Evolutionary conservation across 306 rosid species (phyloP).

Genomic region (Malus domestica): DNA sequence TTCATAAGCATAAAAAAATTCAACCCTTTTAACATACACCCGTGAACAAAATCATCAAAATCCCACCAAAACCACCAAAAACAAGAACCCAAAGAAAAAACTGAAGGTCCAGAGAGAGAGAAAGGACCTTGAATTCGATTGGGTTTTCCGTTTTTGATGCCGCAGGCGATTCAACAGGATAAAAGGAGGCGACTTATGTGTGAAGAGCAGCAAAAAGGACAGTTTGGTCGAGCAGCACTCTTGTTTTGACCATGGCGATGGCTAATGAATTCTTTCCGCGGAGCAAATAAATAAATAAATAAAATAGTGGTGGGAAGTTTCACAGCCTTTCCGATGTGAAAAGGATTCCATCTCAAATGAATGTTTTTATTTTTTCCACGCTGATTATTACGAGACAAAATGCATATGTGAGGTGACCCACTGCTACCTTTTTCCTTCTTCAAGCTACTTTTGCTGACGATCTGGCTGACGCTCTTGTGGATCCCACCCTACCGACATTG

Average conservation of each 20-base stretch:
- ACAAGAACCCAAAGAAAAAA: background rate
- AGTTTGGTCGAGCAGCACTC: constrained; percentile 1
- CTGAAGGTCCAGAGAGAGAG: background rate
- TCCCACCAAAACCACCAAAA: background rate
- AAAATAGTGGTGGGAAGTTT: background rate
- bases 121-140: background rate
- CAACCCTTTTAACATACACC: background rate
- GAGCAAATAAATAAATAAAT: background rate
- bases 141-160: background rate
- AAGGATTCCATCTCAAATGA: too few species aligned
- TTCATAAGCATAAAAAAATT: background rate
- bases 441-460: background rate
- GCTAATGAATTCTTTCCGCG: background rate
- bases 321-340: background rate
- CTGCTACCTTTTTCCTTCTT: background rate
- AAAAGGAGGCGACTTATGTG: background rate
- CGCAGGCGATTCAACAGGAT: background rate
- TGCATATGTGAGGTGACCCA: background rate
- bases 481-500: background rate
- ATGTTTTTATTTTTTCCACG: background rate
- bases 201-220: background rate
- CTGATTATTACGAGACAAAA: background rate
- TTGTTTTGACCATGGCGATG: background rate
- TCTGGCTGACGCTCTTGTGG: background rate
- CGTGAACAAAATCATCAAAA: background rate